These are phyloP conservation scores for Cryptococcus amylolentus DNA, from an alignment of 1,284 basidiomycete species.

Conservation along the genomic window DNA sequence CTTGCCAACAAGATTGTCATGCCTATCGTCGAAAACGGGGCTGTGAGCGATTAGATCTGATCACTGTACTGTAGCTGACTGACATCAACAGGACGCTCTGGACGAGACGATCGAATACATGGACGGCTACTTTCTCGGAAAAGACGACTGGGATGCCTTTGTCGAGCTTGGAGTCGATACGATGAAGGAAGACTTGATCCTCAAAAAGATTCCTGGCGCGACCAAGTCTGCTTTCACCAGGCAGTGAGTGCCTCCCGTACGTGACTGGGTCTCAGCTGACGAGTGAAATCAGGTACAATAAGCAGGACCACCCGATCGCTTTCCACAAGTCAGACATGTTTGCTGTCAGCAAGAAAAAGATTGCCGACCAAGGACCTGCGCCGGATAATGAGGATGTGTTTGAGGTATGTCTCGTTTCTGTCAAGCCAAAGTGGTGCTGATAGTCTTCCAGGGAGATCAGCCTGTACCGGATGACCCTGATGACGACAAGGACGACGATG, in stretches of 20 bases:
- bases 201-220: constrained; percentile 78
- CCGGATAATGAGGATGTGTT: constrained; percentile 89
- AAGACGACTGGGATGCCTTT: constrained; percentile 94
- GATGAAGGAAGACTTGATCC: constrained; percentile 65
- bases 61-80: neutral
- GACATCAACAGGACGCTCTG: constrained; percentile 61
- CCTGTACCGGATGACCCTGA: constrained; percentile 47
- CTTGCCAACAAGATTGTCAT: constrained; percentile 73
- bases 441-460: constrained; percentile 24
- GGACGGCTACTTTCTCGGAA: constrained; percentile 91
- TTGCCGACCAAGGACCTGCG: constrained; percentile 57
- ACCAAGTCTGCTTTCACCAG: constrained; percentile 82
- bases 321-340: constrained; percentile 81
- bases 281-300: constrained; percentile 66
- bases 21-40: constrained; percentile 63
- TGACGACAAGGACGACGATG: constrained; percentile 50
- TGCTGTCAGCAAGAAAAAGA: constrained; percentile 69
- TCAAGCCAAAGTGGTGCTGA: constrained; percentile 8
- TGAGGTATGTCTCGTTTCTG: constrained; percentile 57
- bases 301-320: constrained; percentile 78
- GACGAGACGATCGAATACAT: constrained; percentile 78
- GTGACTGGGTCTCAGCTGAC: neutral
- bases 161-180: constrained; percentile 87
- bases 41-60: constrained; percentile 27
- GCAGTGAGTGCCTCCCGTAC: constrained; percentile 59